A percentile compares a stretch with the other conserved stretches of the same genome.
Conservation (phyloP, 1,284 basidiomycete genomes). For the Malassezia psittaci region DNA sequence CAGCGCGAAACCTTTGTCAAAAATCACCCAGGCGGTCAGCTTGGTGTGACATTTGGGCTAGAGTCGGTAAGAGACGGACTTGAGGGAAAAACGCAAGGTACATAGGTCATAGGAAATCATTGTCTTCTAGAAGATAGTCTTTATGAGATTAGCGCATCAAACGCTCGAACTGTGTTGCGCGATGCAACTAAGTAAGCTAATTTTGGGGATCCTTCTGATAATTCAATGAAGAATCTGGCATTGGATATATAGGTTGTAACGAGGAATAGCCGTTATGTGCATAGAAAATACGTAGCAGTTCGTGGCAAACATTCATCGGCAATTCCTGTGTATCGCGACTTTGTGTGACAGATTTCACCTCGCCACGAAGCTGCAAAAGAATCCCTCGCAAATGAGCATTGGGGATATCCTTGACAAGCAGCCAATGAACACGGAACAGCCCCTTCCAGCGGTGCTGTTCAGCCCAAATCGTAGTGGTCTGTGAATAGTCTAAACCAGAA, state of each 20-base stretch:
- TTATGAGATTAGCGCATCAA: too few relatives aligned
- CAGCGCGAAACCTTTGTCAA: slow-evolving; percentile 34
- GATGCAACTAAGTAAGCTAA: too few relatives aligned
- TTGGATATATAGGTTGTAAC: neutral
- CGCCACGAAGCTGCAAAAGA: slow-evolving; percentile 17
- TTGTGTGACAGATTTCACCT: slow-evolving; percentile 44
- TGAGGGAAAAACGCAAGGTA: too few relatives aligned
- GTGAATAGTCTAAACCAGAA: slow-evolving; percentile 39
- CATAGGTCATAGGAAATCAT: too few relatives aligned
- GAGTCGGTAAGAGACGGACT: neutral
- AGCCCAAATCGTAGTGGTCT: slow-evolving; percentile 40
- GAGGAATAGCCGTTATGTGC: slow-evolving; percentile 1
- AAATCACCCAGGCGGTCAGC: slow-evolving; percentile 48
- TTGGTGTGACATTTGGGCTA: slow-evolving; percentile 28
- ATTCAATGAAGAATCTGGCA: too few relatives aligned
- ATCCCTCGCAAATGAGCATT: slow-evolving; percentile 41
- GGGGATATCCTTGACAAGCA: slow-evolving; percentile 44
- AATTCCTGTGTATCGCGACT: slow-evolving; percentile 45
- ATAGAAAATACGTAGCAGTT: slow-evolving; percentile 34
- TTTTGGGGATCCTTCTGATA: too few relatives aligned
- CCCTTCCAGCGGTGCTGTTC: slow-evolving; percentile 47
- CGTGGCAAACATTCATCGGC: slow-evolving; percentile 26
- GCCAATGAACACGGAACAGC: slow-evolving; percentile 43
- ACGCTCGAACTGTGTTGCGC: too few relatives aligned
- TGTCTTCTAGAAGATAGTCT: too few relatives aligned